Evolutionary conservation across 2,329 filamentous ascomycete species (phyloP).

Genomic region (Monosporascus sp.): DNA sequence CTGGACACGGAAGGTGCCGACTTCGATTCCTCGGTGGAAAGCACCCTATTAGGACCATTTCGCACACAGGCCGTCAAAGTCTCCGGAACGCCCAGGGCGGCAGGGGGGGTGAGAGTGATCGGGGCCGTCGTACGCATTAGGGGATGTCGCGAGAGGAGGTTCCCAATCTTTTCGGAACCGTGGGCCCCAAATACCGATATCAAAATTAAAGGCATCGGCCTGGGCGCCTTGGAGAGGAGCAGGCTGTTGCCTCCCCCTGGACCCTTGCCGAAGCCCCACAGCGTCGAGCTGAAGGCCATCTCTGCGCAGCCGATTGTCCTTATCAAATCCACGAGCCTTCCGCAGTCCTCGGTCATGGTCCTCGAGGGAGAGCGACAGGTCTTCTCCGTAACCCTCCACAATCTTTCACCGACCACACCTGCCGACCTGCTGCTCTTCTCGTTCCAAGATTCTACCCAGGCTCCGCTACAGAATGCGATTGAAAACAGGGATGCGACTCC

Average conservation of each 20-base stretch:
- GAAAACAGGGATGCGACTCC: constrained; percentile 71
- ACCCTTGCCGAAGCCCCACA: constrained; percentile 41
- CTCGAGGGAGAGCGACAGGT: constrained; percentile 79
- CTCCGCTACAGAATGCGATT: constrained; percentile 68
- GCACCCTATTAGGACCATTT: constrained; percentile 71
- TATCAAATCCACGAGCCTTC: constrained; percentile 70
- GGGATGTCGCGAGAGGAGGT: constrained; percentile 75
- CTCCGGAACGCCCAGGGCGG: constrained; percentile 58
- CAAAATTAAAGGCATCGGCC: constrained; percentile 73
- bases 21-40: constrained; percentile 62
- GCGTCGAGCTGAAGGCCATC: constrained; percentile 68
- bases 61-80: constrained; percentile 75
- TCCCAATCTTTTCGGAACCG: constrained; percentile 73
- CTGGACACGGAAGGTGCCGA: constrained; percentile 69
- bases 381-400: constrained; percentile 77
- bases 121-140: constrained; percentile 76
- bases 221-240: constrained; percentile 50
- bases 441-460: constrained; percentile 83
- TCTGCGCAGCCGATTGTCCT: constrained; percentile 70
- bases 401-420: constrained; percentile 63
- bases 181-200: constrained; percentile 66
- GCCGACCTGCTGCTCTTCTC: constrained; percentile 84
- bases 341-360: constrained; percentile 85
- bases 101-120: constrained; percentile 67
- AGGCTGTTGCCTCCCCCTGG: constrained; percentile 34